Base-by-base conservation (phyloP, 352 stramenopile species). In the Thalassiosira livingstoniorum region DNA sequence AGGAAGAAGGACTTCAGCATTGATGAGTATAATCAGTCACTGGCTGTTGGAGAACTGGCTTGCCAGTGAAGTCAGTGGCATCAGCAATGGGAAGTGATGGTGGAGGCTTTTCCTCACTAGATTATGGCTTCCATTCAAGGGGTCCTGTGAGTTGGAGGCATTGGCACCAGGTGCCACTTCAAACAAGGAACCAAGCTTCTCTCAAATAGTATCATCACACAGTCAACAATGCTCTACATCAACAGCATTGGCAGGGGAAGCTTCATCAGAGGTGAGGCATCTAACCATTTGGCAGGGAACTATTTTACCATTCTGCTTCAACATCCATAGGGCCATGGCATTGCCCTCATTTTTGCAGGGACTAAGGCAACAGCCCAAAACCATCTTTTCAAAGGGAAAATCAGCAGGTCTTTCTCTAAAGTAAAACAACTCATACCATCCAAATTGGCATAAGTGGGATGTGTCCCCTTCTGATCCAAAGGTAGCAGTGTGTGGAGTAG, bases 241-340 rank as follows among this genome's bases (percentile, higher is more conserved):
- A n/a, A 18, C 54, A 13, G 55, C 42, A 54, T 47, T 58, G 11
- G 66, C 34, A 32, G 29, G 34, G n/a, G 67, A 51, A 21, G 71
- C 27, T 64, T 85, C 61, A 37, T 37, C 51, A 43, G 61, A 15
- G 7, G 7, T 51, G 1, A 84, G 35, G 1, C 34, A 21, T 27
- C 70, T 65, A 27, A 69, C 15, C 7, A 60, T 54, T 13, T 51
- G 63, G 7, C 73, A 63, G 18, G 60, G 51, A 32, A 87, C 63
- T 1, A 87, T 68, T 27, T 76, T 71, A 0, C 80, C 74, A 61
- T 87, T 80, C 37, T 29, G 2, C 25, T 75, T 86, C 18, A 86
- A 47, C n/a, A 78, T 72, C 62, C 43, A 68, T 29, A 70, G 64
- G 2, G 54, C 10, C 78, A 86, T 86, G 18, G 31, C 61, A 74